Evolutionary conservation across 1,284 basidiomycete genomes (phyloP).

Genomic region (Ceratobasidium theobromae): DNA sequence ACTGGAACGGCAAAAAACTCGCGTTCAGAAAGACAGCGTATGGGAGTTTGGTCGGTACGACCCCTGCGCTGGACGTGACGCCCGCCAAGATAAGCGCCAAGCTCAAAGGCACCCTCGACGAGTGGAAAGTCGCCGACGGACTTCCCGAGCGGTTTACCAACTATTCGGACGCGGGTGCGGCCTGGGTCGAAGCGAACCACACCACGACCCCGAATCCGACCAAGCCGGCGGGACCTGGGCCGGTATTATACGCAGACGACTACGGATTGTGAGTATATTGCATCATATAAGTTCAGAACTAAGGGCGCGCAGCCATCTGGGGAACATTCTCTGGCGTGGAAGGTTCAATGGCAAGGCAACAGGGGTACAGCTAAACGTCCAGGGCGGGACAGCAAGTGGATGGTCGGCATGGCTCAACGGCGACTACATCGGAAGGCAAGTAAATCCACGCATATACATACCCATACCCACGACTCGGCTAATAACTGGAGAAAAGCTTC

Average conservation of each 20-base stretch:
- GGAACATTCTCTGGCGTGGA: conserved; percentile 41
- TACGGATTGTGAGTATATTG: conserved; percentile 25
- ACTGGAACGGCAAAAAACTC: conserved; percentile 37
- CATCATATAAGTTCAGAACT: background rate
- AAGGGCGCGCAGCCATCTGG: conserved; percentile 18
- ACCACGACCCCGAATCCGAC: conserved; percentile 22
- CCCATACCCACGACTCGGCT: too few species aligned
- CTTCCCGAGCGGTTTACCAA: conserved; percentile 29
- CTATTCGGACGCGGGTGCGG: conserved; percentile 27
- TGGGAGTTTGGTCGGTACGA: conserved; percentile 14
- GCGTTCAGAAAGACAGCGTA: conserved; percentile 17
- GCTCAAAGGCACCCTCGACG: conserved; percentile 1
- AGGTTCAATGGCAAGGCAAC: conserved; percentile 36
- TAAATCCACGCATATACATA: background rate
- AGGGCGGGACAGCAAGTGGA: conserved; percentile 32
- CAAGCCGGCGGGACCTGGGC: conserved; percentile 18
- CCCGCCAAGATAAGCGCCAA: conserved; percentile 9
- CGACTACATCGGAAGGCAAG: conserved; percentile 26
- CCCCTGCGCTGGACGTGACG: conserved; percentile 2
- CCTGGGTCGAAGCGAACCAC: conserved; percentile 25
- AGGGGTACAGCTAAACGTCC: conserved; percentile 36
- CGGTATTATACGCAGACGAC: conserved; percentile 33
- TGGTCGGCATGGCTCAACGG: conserved; percentile 32
- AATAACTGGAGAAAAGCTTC: too few species aligned
- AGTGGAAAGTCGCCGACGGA: conserved; percentile 31